Conservation (phyloP, 176 grass and related monocot genomes). For the Ampelocalamus luodianensis region DNA sequence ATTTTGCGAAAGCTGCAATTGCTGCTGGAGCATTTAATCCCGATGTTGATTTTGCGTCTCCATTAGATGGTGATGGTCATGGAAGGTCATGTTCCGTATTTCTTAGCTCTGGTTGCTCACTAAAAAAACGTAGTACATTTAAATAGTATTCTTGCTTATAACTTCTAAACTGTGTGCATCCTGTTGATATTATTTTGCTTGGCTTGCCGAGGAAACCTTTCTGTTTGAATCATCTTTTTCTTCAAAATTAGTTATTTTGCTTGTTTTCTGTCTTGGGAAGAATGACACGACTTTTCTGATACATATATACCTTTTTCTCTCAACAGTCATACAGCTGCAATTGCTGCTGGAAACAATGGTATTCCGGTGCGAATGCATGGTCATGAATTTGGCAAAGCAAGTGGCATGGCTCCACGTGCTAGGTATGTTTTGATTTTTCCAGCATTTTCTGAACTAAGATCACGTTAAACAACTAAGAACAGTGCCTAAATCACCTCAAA, state of each 20-base stretch:
- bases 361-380: slow-evolving; percentile 94
- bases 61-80: slow-evolving; percentile 97
- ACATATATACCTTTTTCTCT: slow-evolving; percentile 36
- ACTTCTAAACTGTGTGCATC: not conserved
- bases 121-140: not conserved
- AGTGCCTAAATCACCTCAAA: slow-evolving; percentile 11
- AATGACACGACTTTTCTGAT: slow-evolving; percentile 27
- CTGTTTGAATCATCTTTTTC: not conserved
- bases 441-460: slow-evolving; percentile 8
- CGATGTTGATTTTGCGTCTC: slow-evolving; percentile 88
- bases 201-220: not conserved
- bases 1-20: slow-evolving; percentile 99
- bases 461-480: not conserved
- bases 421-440: slow-evolving; percentile 55
- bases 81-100: slow-evolving; percentile 66
- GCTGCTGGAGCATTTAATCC: slow-evolving; percentile 94
- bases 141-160: not conserved
- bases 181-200: not conserved
- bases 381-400: slow-evolving; percentile 91
- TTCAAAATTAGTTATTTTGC: not conserved
- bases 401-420: slow-evolving; percentile 98
- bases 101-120: not conserved
- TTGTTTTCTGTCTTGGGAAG: not conserved
- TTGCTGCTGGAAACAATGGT: slow-evolving; percentile 99
- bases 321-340: slow-evolving; percentile 89